phyloP scores from a whole-genome alignment of 768 basidiomycete species.

The Scleroderma bovista region DNA sequence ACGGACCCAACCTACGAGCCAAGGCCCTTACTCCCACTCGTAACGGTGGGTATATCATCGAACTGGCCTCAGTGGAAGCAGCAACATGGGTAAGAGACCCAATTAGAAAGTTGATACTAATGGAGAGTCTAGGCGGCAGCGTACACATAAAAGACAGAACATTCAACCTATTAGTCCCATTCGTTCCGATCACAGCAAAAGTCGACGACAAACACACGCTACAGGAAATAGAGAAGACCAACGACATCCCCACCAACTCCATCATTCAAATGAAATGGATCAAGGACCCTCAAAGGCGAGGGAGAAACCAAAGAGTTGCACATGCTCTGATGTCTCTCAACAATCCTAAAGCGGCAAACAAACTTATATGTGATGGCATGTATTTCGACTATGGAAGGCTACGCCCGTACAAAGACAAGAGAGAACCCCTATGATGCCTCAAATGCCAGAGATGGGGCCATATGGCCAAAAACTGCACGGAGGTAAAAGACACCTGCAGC shows the following conservation, averaged over 20 bases:
- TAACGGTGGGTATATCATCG: too few relatives aligned
- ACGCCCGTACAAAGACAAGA: conserved; percentile 6
- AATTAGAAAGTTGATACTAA: too few relatives aligned
- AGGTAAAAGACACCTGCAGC: not conserved
- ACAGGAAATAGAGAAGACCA: conserved; percentile 11
- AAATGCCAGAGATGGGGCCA: conserved; percentile 3
- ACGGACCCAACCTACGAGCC: too few relatives aligned
- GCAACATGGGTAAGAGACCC: too few relatives aligned
- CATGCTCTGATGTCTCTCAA: conserved; percentile 19
- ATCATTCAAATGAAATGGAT: conserved; percentile 21
- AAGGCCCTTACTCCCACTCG: too few relatives aligned
- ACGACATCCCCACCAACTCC: not conserved
- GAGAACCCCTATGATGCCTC: not conserved
- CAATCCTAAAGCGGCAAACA: conserved; percentile 17
- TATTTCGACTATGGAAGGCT: conserved; percentile 11
- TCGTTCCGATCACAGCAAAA: conserved; percentile 16
- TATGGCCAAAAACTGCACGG: not conserved
- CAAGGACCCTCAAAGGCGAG: conserved; percentile 11
- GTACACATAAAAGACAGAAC: not conserved
- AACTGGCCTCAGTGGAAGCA: too few relatives aligned
- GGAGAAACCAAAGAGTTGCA: conserved; percentile 15
- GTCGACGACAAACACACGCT: not conserved
- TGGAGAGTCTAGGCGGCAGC: too few relatives aligned
- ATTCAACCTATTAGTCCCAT: conserved; percentile 13
- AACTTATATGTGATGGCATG: conserved; percentile 14